phyloP scores from a whole-genome alignment of 1,139 yeast genomes.

The Geotrichum fermentans region DNA sequence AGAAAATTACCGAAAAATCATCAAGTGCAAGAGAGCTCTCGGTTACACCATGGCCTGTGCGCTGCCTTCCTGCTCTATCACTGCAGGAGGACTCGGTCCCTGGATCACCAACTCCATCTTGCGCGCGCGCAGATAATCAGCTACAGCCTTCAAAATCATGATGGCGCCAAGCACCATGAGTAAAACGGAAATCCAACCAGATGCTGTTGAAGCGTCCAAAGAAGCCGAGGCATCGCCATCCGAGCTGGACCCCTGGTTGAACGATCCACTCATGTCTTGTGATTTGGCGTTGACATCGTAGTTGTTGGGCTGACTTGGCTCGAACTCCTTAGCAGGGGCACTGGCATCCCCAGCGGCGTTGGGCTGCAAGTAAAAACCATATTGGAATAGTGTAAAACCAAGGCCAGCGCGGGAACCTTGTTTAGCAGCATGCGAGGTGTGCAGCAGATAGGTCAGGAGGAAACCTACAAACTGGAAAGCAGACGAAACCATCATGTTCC shows the following conservation, averaged over 20 bases:
- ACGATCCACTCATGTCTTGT: constrained; percentile 34
- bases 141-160: constrained; percentile 58
- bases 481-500: constrained; percentile 85
- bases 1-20: too few relatives aligned
- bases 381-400: constrained; percentile 76
- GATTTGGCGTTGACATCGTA: constrained; percentile 33
- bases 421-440: constrained; percentile 95
- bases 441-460: constrained; percentile 79
- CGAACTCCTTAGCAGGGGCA: constrained; percentile 41
- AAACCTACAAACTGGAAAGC: constrained; percentile 95
- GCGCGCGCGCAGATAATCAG: constrained; percentile 72
- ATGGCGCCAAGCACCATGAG: constrained; percentile 65
- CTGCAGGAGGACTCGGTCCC: constrained; percentile 4
- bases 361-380: constrained; percentile 72
- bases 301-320: constrained; percentile 39
- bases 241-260: constrained; percentile 28
- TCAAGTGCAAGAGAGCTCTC: neutral
- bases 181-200: constrained; percentile 45
- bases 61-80: neutral
- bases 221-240: constrained; percentile 23
- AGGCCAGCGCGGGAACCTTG: constrained; percentile 93
- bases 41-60: neutral
- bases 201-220: constrained; percentile 2
- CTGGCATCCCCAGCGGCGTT: constrained; percentile 36
- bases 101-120: constrained; percentile 61